These are phyloP conservation scores for Arachnomyces sp. DNA, from an alignment of 2,329 filamentous ascomycete genomes.

Conservation along the genomic window DNA sequence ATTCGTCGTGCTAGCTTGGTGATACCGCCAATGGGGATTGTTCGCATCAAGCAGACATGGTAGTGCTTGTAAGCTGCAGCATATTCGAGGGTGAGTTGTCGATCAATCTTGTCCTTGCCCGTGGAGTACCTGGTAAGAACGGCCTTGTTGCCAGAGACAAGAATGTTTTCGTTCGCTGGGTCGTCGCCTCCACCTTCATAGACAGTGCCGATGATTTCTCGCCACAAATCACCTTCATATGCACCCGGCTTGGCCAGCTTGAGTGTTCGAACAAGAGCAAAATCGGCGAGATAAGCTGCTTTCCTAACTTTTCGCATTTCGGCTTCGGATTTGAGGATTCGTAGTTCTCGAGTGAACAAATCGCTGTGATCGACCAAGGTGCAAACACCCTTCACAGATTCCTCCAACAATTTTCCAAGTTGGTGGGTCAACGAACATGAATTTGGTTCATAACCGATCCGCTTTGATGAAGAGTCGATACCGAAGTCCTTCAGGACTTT, in stretches of 20 bases:
- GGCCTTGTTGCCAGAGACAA: conserved; percentile 27
- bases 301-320: conserved; percentile 25
- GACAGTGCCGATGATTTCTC: conserved; percentile 27
- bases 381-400: conserved; percentile 26
- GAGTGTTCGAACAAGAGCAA: conserved; percentile 26
- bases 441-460: conserved; percentile 29
- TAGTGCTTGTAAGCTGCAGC: conserved; percentile 29
- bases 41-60: conserved; percentile 27
- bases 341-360: conserved; percentile 23
- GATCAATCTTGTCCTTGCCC: conserved; percentile 23
- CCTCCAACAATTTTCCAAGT: conserved; percentile 25
- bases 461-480: conserved; percentile 21
- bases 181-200: conserved; percentile 31
- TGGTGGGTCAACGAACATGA: conserved; percentile 30
- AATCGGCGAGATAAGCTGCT: conserved; percentile 28
- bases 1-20: conserved; percentile 21
- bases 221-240: conserved; percentile 30
- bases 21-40: conserved; percentile 23
- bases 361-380: conserved; percentile 24
- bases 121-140: conserved; percentile 28
- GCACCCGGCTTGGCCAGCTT: conserved; percentile 29
- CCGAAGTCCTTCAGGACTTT: conserved; percentile 22
- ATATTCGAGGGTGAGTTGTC: conserved; percentile 27
- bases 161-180: conserved; percentile 29
- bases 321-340: conserved; percentile 26